Percentiles rank a stretch among this genome's conserved stretches.
Conservation (phyloP, 345 rosid species). For the Eucalyptus guilfoylei region DNA sequence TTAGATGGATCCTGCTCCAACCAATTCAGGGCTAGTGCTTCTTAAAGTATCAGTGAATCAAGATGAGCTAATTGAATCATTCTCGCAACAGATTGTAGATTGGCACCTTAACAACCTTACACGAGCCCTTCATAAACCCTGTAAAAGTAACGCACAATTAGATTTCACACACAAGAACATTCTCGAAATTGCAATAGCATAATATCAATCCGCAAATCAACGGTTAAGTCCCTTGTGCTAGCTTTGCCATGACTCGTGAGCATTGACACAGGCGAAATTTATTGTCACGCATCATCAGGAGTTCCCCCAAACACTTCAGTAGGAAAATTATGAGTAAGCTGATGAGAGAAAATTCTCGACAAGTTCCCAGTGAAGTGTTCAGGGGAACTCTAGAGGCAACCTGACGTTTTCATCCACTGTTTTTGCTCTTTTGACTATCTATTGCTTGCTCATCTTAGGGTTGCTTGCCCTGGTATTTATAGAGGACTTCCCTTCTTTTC, state of each 20-base stretch:
- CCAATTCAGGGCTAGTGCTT: background rate
- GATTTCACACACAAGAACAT: background rate
- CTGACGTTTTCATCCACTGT: background rate
- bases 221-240: background rate
- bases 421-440: background rate
- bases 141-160: background rate
- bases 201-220: background rate
- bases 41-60: background rate
- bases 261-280: background rate
- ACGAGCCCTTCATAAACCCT: background rate
- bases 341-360: background rate
- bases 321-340: background rate
- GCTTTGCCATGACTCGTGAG: background rate
- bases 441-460: background rate
- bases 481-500: background rate
- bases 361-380: slow-evolving; percentile 26
- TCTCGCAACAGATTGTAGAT: background rate
- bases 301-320: slow-evolving; percentile 65
- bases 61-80: background rate
- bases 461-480: background rate
- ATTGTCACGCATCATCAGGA: slow-evolving; percentile 17
- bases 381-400: slow-evolving; percentile 16
- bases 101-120: background rate
- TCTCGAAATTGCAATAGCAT: background rate
- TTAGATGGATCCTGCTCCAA: background rate